Conservation (phyloP, 2,329 filamentous ascomycete species). For the Magnaporthiopsis incrustans region DNA sequence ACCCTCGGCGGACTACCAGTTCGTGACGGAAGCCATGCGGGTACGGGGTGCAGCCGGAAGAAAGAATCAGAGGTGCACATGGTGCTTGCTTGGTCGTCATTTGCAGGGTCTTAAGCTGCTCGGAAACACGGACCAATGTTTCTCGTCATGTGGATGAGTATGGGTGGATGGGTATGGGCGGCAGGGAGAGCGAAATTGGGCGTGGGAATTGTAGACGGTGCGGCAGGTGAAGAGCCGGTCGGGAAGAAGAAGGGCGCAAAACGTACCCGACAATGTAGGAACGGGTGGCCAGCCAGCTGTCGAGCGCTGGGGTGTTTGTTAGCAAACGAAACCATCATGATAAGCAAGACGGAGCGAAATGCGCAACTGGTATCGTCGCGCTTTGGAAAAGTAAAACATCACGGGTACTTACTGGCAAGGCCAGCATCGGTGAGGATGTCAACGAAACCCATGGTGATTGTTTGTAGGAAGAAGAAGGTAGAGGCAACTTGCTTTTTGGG, state of each 20-base stretch:
- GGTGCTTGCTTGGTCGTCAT: slow-evolving; percentile 62
- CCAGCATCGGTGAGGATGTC: slow-evolving; percentile 21
- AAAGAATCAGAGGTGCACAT: slow-evolving; percentile 59
- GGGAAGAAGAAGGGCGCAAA: neutral
- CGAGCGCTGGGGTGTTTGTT: slow-evolving; percentile 38
- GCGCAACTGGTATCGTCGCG: neutral
- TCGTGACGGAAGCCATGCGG: no score
- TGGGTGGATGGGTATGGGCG: no score
- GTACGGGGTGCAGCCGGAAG: no score
- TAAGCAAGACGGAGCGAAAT: neutral
- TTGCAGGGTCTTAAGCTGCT: slow-evolving; percentile 58
- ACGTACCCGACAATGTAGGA: slow-evolving; percentile 74
- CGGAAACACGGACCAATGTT: slow-evolving; percentile 83
- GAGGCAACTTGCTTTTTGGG: neutral
- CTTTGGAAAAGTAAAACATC: slow-evolving; percentile 3
- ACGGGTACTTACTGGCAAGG: slow-evolving; percentile 17
- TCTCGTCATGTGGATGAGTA: slow-evolving; percentile 8
- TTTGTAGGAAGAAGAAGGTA: slow-evolving; percentile 4
- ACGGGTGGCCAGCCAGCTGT: slow-evolving; percentile 58
- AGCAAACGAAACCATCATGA: slow-evolving; percentile 6
- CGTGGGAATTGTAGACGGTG: no score
- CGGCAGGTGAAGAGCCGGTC: no score
- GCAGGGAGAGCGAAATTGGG: no score
- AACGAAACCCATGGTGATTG: slow-evolving; percentile 20
- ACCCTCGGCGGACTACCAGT: no score